phyloP scores from a whole-genome alignment of 345 rosid genomes.

The Barbarea vulgaris region DNA sequence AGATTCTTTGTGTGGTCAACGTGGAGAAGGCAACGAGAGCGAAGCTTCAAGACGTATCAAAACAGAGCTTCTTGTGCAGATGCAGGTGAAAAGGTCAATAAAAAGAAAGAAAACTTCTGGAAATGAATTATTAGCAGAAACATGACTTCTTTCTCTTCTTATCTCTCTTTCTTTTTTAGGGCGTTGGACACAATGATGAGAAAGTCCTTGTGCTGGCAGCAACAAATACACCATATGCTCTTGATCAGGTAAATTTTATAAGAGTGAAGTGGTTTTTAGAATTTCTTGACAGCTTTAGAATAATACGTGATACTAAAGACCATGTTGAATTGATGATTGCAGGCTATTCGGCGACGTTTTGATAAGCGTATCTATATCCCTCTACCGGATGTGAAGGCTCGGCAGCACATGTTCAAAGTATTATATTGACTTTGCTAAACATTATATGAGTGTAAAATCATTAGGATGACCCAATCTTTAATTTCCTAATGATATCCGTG shows the following conservation, averaged over 20 bases:
- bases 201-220: slow-evolving; percentile 96
- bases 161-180: slow-evolving; percentile 45
- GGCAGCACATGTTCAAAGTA: slow-evolving; percentile 93
- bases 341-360: slow-evolving; percentile 90
- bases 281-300: slow-evolving; percentile 9
- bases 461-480: not conserved
- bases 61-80: slow-evolving; percentile 96
- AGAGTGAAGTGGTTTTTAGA: not conserved
- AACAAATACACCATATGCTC: slow-evolving; percentile 86
- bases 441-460: not conserved
- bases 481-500: not conserved
- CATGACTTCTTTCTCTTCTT: not conserved
- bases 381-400: slow-evolving; percentile 86
- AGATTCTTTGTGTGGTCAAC: slow-evolving; percentile 87
- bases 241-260: slow-evolving; percentile 68
- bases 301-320: slow-evolving; percentile 12
- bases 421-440: not conserved
- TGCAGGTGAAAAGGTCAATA: slow-evolving; percentile 66
- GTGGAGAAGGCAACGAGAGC: slow-evolving; percentile 94
- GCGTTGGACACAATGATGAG: slow-evolving; percentile 83
- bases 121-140: slow-evolving; percentile 3
- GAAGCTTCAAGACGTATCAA: slow-evolving; percentile 95
- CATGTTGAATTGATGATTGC: slow-evolving; percentile 30
- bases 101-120: not conserved
- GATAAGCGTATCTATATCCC: slow-evolving; percentile 96